Base-by-base conservation (phyloP, 1,284 basidiomycete genomes). In the Amylostereum chailletii region DNA sequence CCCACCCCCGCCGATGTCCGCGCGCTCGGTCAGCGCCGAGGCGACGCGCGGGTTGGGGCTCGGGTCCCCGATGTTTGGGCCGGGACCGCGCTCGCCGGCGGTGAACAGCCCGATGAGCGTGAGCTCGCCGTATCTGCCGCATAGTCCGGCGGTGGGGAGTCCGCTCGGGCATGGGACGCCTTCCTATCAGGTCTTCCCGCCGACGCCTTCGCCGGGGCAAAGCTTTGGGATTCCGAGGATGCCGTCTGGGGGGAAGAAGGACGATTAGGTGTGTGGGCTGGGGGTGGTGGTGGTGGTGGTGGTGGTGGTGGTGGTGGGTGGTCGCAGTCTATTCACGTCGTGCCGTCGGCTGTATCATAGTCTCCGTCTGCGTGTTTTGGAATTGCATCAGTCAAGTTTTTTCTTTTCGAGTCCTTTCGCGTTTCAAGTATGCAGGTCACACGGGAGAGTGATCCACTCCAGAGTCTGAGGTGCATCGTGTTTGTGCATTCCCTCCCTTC, bases 131-230 rank as follows among this genome's bases (percentile, higher is more conserved):
- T 61, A 64, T 55, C 38, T n/a, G 37, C 49, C 42, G 11, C 36
- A 10, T 41, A 48, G 40, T 26, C 53, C 60, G 31, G 51, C 56
- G 39, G 58, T 65, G 19, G 46, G 58, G 7, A 58, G 61, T 3
- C 53, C 62, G 2, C 53, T 60, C 29, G 57, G 51, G 9, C 55
- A 59, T 27, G 55, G 57, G 19, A 47, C 54, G 37, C 42, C 54
- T 2, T 40, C 61, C 32, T 70, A 68, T 50, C 51, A 58, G 19
- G 57, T 65, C 47, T 70, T 72, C 60, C 70, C 70, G 33, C 68
- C 67, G 11, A 70, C 70, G 47, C 70, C 69, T 5, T 66, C 64
- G 47, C 58, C 67, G 10, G 58, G 44, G 11, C 32, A 42, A 32
- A 49, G 45, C 36, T 34, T 53, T 6, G 34, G 41, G 10, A 27